A percentile compares a stretch with the other conserved stretches of the same genome.
Evolutionary conservation across 257 asterid species (phyloP).

Genomic region (Echites panduratus): DNA sequence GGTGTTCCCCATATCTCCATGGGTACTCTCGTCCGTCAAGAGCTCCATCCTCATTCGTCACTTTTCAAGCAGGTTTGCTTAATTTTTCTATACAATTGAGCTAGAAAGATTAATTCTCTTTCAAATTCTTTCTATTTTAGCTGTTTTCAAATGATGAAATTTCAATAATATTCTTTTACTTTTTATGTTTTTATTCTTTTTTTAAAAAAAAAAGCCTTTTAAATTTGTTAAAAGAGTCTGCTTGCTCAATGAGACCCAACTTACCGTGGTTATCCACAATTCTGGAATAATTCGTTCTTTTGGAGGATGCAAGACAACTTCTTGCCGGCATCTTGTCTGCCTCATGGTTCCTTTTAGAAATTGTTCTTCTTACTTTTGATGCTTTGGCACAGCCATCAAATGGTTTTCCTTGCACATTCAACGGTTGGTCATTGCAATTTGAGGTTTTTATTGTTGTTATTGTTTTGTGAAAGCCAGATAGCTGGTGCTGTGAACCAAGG

Average conservation of each 20-base stretch:
- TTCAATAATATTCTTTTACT: too few species aligned
- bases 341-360: background rate
- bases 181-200: too few species aligned
- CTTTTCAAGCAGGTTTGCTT: conserved; percentile 52
- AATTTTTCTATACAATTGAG: background rate
- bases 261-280: background rate
- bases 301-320: background rate
- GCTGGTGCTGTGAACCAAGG: conserved; percentile 67
- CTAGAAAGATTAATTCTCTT: background rate
- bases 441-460: background rate
- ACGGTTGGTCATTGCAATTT: background rate
- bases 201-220: background rate
- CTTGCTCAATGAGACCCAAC: background rate
- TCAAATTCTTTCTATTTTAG: background rate
- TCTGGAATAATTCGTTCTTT: background rate
- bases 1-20: conserved; percentile 83
- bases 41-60: conserved; percentile 71
- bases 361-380: background rate
- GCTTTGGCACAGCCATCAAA: too few species aligned
- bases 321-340: background rate
- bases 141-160: background rate
- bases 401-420: background rate
- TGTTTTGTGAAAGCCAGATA: conserved; percentile 34
- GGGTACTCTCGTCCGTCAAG: conserved; percentile 83
- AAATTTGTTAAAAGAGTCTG: background rate